Evolutionary conservation across 2,329 filamentous ascomycete genomes (phyloP), one percentile per base, ranked within the genome.

Genomic region (Pestalotiopsis sp.): DNA sequence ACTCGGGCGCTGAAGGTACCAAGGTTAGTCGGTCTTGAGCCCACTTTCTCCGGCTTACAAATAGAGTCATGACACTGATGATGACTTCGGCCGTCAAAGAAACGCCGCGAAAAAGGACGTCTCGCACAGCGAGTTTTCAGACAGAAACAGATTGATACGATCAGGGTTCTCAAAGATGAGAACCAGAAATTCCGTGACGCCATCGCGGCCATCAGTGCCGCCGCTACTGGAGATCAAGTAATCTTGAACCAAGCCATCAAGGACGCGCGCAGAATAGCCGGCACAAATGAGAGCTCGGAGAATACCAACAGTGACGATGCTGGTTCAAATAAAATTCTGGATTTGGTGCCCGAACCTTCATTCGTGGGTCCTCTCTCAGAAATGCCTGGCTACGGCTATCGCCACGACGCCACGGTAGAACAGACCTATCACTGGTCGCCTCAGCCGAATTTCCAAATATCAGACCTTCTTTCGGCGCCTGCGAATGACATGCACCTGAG

Each of bases 111-210:
- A 60, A 59, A 56, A 27, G 64, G 64, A 7, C 60, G 58, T 45
- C 11, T 66, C 2, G 52, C 64, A 9, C 64, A 66, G 38, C 64
- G 64, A 11, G 64, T 36, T 11, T 66, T 66, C n/a, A 59, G 66
- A n/a, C 61, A 64, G 38, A 64, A n/a, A n/a, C 59, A 68, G 20
- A 68, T 68, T 23, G 59, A 64, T 17, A 64, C 49, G 1, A 68
- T 64, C 39, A 41, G n/a, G 3, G 20, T 20, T 14, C 23, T 68
- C 23, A 57, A 41, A 58, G 61, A 64, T 31, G 61, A 64, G 31
- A 64, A 64, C n/a, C n/a, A 49, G 45, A 58, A 39, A 4, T 45
- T 64, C 41, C 36, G 66, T 9, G 64, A 39, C 60, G 64, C 56
- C 4, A 66, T 66, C 20, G 56, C 17, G 11, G n/a, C 52, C 11